These are phyloP conservation scores for Epichloe coenophiala DNA, from an alignment of 2,329 filamentous ascomycete species.

Conservation along the genomic window DNA sequence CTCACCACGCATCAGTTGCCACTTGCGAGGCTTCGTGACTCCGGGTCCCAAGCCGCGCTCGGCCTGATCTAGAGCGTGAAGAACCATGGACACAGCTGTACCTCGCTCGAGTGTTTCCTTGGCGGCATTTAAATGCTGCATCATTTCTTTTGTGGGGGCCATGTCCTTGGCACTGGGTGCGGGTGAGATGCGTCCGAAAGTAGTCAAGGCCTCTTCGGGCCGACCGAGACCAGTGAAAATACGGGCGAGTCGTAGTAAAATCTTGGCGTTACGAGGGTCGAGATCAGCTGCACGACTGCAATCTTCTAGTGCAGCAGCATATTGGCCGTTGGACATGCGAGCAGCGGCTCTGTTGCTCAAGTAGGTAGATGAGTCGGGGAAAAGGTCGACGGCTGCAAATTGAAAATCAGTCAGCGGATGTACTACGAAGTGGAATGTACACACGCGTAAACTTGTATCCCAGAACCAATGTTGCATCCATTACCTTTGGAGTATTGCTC, in stretches of 20 bases:
- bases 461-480: constrained; percentile 1
- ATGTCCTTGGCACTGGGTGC: constrained; percentile 74
- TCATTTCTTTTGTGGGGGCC: constrained; percentile 69
- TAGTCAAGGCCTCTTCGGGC: constrained; percentile 73
- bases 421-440: not conserved
- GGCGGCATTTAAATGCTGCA: constrained; percentile 66
- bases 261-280: constrained; percentile 77
- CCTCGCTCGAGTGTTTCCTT: constrained; percentile 63
- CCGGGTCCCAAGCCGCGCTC: constrained; percentile 62
- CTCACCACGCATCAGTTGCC: constrained; percentile 84
- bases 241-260: constrained; percentile 73
- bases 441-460: not conserved
- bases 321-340: constrained; percentile 77
- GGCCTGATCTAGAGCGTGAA: constrained; percentile 84
- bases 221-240: constrained; percentile 81
- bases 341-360: constrained; percentile 91
- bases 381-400: constrained; percentile 64
- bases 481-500: constrained; percentile 90
- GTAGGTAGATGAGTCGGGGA: constrained; percentile 77
- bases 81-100: constrained; percentile 76
- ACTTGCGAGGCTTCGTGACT: constrained; percentile 78
- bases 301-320: constrained; percentile 70
- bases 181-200: constrained; percentile 69
- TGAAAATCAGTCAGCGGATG: not conserved
- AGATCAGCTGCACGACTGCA: constrained; percentile 70